Evolutionary conservation across 2,329 filamentous ascomycete species (phyloP), one percentile per base, ranked within the genome.

Genomic region (Trichophyton benhamiae): DNA sequence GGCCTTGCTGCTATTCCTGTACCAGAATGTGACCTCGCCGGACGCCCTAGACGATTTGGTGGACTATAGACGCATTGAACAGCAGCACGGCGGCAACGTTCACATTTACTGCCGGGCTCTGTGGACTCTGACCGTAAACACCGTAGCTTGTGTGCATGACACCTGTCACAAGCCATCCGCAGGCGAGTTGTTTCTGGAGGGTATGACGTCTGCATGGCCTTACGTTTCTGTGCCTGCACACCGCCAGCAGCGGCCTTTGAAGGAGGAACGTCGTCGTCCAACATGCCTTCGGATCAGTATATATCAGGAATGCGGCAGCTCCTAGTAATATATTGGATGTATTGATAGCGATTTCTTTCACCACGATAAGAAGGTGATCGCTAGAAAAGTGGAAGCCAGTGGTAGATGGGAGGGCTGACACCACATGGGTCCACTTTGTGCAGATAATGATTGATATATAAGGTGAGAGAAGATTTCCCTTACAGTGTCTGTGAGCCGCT

Each of bases 91-190:
- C 25, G 52, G 27, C 52, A 57, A 7, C 52, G 52, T 27, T 57
- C 52, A 38, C 52, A 57, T 57, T 36, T 38, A 57, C 52, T 22
- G 13, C 52, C 52, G 5, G 52, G 13, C 33, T 57, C 33, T 22
- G 52, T 33, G 17, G 11, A 30, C 25, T 57, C 33, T 30, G 52
- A 17, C 20, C 52, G 52, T 17, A 57, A n/a, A 57, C 52, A 57
- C 17, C 52, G 52, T 38, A 57, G 22, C 20, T 57, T 57, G 27
- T 57, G 52, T 22, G 52, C 52, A 57, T 57, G 52, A 27, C 52
- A 57, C 33, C 52, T 30, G 33, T 57, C 52, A 57, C 52, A 57
- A 27, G 52, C 52, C 22, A 38, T 27, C 33, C 52, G 52, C 27
- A 30, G 52, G 27, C 52, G 52, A 38, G 52, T 27, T 6, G 25